Evolutionary conservation across 2,329 filamentous ascomycete genomes (phyloP).

Genomic region (Didymella segeticola): DNA sequence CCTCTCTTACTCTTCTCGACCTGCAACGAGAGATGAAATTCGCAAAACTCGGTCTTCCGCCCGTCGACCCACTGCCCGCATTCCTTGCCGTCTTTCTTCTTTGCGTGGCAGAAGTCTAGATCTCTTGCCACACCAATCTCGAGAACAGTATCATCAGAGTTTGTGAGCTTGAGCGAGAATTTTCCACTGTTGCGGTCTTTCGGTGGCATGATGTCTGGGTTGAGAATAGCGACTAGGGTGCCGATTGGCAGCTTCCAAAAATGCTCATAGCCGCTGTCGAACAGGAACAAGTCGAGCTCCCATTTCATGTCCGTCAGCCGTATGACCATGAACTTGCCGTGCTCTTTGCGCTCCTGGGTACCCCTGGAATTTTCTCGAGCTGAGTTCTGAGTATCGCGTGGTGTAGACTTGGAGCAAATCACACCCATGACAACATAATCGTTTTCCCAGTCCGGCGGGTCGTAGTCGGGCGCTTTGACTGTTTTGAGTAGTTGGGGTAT

Average conservation of each 20-base stretch:
- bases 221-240: slow-evolving; percentile 91
- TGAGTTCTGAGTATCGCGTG: slow-evolving; percentile 65
- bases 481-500: slow-evolving; percentile 81
- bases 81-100: slow-evolving; percentile 81
- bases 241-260: slow-evolving; percentile 95
- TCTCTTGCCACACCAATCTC: slow-evolving; percentile 87
- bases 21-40: slow-evolving; percentile 87
- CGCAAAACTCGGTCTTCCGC: slow-evolving; percentile 87
- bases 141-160: slow-evolving; percentile 85
- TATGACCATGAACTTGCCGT: slow-evolving; percentile 91
- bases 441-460: slow-evolving; percentile 79
- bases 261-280: slow-evolving; percentile 85
- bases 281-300: slow-evolving; percentile 91
- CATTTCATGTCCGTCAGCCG: slow-evolving; percentile 86
- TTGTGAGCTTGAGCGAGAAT: slow-evolving; percentile 85
- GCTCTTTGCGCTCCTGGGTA: slow-evolving; percentile 56
- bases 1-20: slow-evolving; percentile 72
- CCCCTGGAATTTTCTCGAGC: slow-evolving; percentile 51
- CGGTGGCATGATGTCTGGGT: slow-evolving; percentile 89
- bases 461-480: slow-evolving; percentile 83
- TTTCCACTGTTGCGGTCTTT: slow-evolving; percentile 78
- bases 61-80: slow-evolving; percentile 88
- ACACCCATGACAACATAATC: slow-evolving; percentile 91
- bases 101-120: slow-evolving; percentile 83
- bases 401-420: slow-evolving; percentile 86